A percentile compares a stretch with the other conserved stretches of the same genome.
These are phyloP conservation scores for Leishmania guyanensis DNA, from an alignment of 208 protist genomes.

Conservation along the genomic window DNA sequence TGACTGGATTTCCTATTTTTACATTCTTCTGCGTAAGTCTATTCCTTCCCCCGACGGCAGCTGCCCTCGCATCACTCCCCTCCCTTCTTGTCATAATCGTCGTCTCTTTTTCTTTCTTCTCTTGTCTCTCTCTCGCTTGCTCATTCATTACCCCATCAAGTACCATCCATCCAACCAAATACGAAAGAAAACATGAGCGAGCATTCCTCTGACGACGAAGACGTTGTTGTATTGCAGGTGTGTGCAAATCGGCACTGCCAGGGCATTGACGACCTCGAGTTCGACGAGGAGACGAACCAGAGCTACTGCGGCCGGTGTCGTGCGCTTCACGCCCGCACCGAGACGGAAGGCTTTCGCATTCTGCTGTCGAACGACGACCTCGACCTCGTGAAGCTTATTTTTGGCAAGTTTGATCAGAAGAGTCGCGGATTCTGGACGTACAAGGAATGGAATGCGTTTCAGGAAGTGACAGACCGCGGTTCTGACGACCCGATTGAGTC, in stretches of 20 bases:
- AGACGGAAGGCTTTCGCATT: constrained; percentile 72
- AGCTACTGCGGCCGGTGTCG: constrained; percentile 81
- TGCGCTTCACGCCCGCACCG: constrained; percentile 56
- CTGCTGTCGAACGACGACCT: constrained; percentile 64
- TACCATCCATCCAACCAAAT: not conserved
- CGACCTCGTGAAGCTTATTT: constrained; percentile 60
- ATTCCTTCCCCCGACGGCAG: not conserved
- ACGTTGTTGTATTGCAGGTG: constrained; percentile 79
- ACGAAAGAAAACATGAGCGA: constrained; percentile 15
- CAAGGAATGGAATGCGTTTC: constrained; percentile 69
- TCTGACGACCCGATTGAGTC: constrained; percentile 36
- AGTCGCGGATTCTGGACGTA: constrained; percentile 64
- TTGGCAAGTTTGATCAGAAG: constrained; percentile 55
- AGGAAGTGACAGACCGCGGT: constrained; percentile 41
- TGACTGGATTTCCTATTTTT: not conserved
- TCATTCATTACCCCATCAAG: not conserved
- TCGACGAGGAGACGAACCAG: constrained; percentile 69
- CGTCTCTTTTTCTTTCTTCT: not conserved
- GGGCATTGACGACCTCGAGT: constrained; percentile 76
- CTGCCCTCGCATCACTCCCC: not conserved
- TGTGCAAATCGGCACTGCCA: constrained; percentile 73
- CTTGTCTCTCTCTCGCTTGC: not conserved
- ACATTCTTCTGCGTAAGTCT: not conserved
- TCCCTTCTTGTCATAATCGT: not conserved
- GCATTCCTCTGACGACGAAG: constrained; percentile 68